Evolutionary conservation across 441 rosid species (phyloP).

Genomic region (Arabidopsis lyrata): DNA sequence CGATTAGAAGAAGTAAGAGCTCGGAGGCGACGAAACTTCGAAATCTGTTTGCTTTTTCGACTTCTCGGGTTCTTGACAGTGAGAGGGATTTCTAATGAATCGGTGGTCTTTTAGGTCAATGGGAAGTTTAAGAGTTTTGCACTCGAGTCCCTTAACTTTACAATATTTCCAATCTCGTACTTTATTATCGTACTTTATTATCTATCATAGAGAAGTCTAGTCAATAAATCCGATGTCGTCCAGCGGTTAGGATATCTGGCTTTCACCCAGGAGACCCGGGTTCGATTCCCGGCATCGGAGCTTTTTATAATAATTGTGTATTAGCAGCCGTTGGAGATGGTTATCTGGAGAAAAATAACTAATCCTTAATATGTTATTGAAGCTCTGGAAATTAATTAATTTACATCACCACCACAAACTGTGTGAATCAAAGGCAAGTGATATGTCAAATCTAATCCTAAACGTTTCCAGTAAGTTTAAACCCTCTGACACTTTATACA

Average conservation of each 20-base stretch:
- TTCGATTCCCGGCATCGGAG: slow-evolving; percentile 83
- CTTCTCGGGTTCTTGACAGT: not conserved
- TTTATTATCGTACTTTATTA: too few species aligned
- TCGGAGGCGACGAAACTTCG: slow-evolving; percentile 23
- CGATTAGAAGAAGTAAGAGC: not conserved
- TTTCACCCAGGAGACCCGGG: slow-evolving; percentile 92
- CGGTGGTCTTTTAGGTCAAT: slow-evolving; percentile 27
- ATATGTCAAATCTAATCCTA: not conserved
- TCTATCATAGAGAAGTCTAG: fast-evolving
- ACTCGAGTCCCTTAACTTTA: not conserved
- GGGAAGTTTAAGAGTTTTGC: not conserved
- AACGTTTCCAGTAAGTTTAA: not conserved
- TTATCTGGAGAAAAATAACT: not conserved
- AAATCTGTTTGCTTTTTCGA: slow-evolving; percentile 20
- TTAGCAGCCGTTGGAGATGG: not conserved
- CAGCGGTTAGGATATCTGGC: slow-evolving; percentile 86
- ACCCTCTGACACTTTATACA: not conserved
- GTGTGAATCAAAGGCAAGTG: not conserved
- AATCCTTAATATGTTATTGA: not conserved
- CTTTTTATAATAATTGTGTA: not conserved
- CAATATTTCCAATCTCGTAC: not conserved
- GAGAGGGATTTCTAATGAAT: not conserved
- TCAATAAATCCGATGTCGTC: slow-evolving; percentile 61
- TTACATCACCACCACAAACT: not conserved
- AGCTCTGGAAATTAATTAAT: not conserved